These are phyloP conservation scores for Euphrasia arctica DNA, from an alignment of 305 asterid genomes.

Conservation along the genomic window DNA sequence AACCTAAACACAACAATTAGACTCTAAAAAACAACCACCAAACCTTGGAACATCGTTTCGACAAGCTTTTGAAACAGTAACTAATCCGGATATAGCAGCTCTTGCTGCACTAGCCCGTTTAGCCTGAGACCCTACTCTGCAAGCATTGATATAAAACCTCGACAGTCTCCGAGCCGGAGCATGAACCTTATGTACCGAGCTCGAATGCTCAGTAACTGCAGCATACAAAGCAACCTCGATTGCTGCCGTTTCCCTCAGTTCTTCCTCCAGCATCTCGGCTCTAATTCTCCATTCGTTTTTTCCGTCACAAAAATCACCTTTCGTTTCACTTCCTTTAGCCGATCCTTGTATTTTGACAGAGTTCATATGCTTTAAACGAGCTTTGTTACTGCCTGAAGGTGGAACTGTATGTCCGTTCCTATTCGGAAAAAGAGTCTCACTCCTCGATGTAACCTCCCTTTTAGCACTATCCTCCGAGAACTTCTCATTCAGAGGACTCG, in stretches of 20 bases:
- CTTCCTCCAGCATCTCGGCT: slow-evolving; percentile 76
- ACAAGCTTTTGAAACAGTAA: slow-evolving; percentile 89
- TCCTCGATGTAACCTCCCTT: slow-evolving; percentile 39
- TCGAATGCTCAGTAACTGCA: slow-evolving; percentile 76
- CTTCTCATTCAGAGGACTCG: slow-evolving; percentile 25
- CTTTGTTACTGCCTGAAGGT: slow-evolving; percentile 34
- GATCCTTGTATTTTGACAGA: too few relatives aligned
- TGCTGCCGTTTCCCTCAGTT: slow-evolving; percentile 78
- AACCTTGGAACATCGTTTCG: slow-evolving; percentile 98
- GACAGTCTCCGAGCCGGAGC: slow-evolving; percentile 91
- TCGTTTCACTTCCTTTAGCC: slow-evolving; percentile 29
- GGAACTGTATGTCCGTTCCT: slow-evolving; percentile 41
- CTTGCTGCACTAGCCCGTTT: slow-evolving; percentile 82
- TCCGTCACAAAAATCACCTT: slow-evolving; percentile 32
- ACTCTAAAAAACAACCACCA: slow-evolving; percentile 1
- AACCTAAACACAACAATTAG: not conserved
- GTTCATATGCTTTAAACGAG: slow-evolving; percentile 45
- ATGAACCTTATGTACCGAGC: slow-evolving; percentile 77
- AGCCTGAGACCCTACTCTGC: slow-evolving; percentile 49
- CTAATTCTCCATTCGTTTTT: slow-evolving; percentile 51
- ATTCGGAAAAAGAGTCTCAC: slow-evolving; percentile 29
- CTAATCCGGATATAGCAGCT: slow-evolving; percentile 77
- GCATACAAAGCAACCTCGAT: slow-evolving; percentile 82
- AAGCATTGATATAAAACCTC: slow-evolving; percentile 67
- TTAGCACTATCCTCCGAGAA: slow-evolving; percentile 34